Base-by-base conservation (phyloP, 441 rosid genomes). In the Melastoma candidum region DNA sequence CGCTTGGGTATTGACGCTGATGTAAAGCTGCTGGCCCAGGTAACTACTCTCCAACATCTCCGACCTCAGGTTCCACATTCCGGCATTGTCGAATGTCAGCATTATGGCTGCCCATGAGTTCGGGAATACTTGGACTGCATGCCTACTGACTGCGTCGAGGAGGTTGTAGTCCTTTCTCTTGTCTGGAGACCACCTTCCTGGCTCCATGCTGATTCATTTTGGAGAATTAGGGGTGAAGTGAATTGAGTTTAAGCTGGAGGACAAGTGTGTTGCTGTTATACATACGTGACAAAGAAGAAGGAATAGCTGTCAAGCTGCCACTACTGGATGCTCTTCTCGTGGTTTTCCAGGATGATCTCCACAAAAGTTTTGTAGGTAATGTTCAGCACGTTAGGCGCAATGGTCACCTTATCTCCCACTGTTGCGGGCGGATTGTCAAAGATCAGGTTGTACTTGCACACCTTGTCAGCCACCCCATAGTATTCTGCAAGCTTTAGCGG, bases 31-130 rank as follows among this genome's bases (percentile, higher is more conserved):
- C 10, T 58, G 61, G 29, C 61, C 61, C 26, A 58, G 53, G 61
- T 58, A 58, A 0, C 47, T 27, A 12, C 51, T 58, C 61, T 58
- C 61, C 47, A 47, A 4, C 29, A 39, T 13, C 36, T 58, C 61
- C 3, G 61, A 58, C 61, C 61, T 58, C 61, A 58, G 29, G 53
- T 58, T 58, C 61, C 61, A 58, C 61, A 58, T 58, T 0, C 61
- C 61, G 11, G 54, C 53, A 14, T 58, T 58, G 61, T 58, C 61
- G 47, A 58, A 58, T 9, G 61, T 58, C 45, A 58, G 46, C 54
- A 58, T 48, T 11, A 58, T 41, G 32, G 61, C 61, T 6, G 61
- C 61, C 61, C 61, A 58, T 24, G 61, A 58, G 13, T 58, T 48
- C 8, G 61, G 61, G 61, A 58, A 58, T 17, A 58, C 61, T n/a